Base-by-base conservation (phyloP, 352 stramenopile species). In the Phytophthora pinifolia region DNA sequence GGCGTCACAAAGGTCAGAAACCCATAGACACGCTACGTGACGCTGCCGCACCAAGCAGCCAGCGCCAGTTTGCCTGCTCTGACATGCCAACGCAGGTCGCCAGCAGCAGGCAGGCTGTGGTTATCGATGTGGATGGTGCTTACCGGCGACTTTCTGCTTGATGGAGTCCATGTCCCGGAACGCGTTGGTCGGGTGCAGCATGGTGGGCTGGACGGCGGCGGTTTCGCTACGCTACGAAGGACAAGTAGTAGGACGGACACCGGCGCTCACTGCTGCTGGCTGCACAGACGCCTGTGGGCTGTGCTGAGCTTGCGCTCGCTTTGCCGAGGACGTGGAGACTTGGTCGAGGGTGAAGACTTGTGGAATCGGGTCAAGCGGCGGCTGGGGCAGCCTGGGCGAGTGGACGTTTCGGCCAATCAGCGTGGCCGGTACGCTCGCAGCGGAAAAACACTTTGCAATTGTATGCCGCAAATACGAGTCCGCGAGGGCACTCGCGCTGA, bases 151-250 rank as follows among this genome's bases (percentile, higher is more conserved):
- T 63, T 74, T 70, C 36, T 71, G 76, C 34, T 74, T 72, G 46
- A 83, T 86, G 34, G 61, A 62, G 36, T 86, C 70, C 41, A 86
- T 67, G 49, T 81, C 73, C 42, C 59, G 62, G 57, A 86, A 86
- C 30, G 57, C 73, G 55, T 83, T 83, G 27, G 73, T 83, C 15
- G 76, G 76, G 29, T 86, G 76, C 43, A 83, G 25, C 76, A 79
- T 79, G 3, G 17, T 55, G 32, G 36, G 47, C 47, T 49, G 38
- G 43, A 46, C 30, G 48, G 49, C 27, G 17, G 31, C 49, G 15
- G 56, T 60, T 65, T 48, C 37, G 17, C 39, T 31, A 48, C 32
- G 42, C 20, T 14, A 42, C 48, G 30, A 42, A 25, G 13, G 18
- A 20, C n/a, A 25, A 38, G 29, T 8, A 44, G 18, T 17, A 3